These are phyloP conservation scores for Stagonosporopsis tanaceti DNA, from an alignment of 2,329 filamentous ascomycete genomes.

Conservation along the genomic window DNA sequence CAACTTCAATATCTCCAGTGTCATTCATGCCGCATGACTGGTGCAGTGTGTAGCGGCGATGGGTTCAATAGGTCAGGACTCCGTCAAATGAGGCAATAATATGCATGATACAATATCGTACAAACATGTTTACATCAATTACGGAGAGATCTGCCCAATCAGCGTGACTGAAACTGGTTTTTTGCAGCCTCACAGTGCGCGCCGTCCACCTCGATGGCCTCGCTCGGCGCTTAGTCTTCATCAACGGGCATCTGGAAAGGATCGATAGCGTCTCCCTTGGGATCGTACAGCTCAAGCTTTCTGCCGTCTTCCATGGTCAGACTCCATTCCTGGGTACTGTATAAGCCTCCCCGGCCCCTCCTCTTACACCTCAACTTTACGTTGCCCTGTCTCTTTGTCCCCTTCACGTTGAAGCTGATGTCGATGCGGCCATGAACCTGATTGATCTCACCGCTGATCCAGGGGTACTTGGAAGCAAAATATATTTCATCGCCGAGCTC, in stretches of 20 bases:
- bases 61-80: not conserved
- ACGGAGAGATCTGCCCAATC: constrained; percentile 16
- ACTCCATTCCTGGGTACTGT: constrained; percentile 91
- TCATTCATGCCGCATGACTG: not conserved
- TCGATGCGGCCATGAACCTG: constrained; percentile 91
- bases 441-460: constrained; percentile 75
- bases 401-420: constrained; percentile 86
- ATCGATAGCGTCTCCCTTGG: constrained; percentile 60
- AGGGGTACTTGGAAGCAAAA: constrained; percentile 58
- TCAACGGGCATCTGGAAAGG: constrained; percentile 63
- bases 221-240: constrained; percentile 20
- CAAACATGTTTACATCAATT: constrained; percentile 27
- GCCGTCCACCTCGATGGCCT: not conserved
- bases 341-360: constrained; percentile 72
- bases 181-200: not conserved
- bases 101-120: constrained; percentile 21
- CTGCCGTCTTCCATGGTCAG: constrained; percentile 72
- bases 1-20: constrained; percentile 4
- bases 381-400: constrained; percentile 71
- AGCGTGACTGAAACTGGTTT: not conserved
- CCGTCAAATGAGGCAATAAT: constrained; percentile 1
- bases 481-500: constrained; percentile 76
- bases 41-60: not conserved
- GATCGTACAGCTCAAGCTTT: constrained; percentile 79
- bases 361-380: constrained; percentile 85